Evolutionary conservation across 2,329 filamentous ascomycete species (phyloP).

Genomic region (Dendryphion nanum): DNA sequence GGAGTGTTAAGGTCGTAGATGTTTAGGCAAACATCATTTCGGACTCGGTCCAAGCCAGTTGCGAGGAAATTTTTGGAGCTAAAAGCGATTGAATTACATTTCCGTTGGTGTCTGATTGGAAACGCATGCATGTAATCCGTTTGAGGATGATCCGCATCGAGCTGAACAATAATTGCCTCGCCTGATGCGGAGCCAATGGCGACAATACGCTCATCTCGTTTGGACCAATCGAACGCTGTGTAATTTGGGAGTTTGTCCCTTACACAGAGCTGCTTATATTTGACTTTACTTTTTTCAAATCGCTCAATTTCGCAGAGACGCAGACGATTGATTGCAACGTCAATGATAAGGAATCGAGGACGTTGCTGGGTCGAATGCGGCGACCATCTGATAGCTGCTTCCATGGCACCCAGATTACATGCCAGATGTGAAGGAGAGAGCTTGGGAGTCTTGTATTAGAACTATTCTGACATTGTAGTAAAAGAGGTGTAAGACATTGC

Average conservation of each 20-base stretch:
- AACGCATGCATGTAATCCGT: slow-evolving; percentile 58
- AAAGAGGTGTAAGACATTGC: no score
- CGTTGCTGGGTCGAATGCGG: slow-evolving; percentile 52
- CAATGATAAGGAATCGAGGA: slow-evolving; percentile 61
- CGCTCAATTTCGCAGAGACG: slow-evolving; percentile 54
- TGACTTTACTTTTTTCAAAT: slow-evolving; percentile 39
- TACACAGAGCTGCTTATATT: slow-evolving; percentile 54
- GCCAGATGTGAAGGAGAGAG: slow-evolving; percentile 1
- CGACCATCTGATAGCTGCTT: slow-evolving; percentile 64
- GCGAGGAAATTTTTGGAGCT: slow-evolving; percentile 70
- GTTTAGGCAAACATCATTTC: slow-evolving; percentile 78
- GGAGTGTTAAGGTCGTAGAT: slow-evolving; percentile 71
- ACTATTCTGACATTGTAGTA: no score
- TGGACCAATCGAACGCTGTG: slow-evolving; percentile 66
- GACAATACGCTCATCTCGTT: slow-evolving; percentile 62
- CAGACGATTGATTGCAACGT: slow-evolving; percentile 59
- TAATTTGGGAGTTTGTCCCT: slow-evolving; percentile 59
- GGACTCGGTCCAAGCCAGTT: slow-evolving; percentile 75
- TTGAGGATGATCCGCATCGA: slow-evolving; percentile 60
- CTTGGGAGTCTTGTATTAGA: not conserved
- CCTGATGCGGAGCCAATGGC: slow-evolving; percentile 74
- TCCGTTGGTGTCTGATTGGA: slow-evolving; percentile 70
- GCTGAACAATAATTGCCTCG: slow-evolving; percentile 70
- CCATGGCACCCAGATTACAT: slow-evolving; percentile 43
- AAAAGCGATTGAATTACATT: slow-evolving; percentile 80